Percentiles rank a stretch among this genome's conserved stretches.
These are phyloP conservation scores for Lachnellula hyalina DNA, from an alignment of 2,329 filamentous ascomycete species.

Conservation along the genomic window DNA sequence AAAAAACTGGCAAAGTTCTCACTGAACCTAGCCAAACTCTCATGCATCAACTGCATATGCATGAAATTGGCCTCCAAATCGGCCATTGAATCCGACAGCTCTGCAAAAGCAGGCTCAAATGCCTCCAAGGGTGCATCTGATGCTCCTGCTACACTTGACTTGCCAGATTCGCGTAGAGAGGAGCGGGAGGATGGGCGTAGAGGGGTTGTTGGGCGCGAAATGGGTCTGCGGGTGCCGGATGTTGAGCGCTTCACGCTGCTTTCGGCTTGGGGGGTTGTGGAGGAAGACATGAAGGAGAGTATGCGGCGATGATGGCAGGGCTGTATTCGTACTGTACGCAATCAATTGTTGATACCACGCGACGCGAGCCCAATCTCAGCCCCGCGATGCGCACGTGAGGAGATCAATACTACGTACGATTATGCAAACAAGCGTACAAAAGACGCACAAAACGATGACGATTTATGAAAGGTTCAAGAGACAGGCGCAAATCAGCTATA, in stretches of 20 bases:
- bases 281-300: conserved; percentile 20
- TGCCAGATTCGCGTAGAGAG: conserved; percentile 70
- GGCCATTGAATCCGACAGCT: conserved; percentile 88
- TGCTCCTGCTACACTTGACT: conserved; percentile 46
- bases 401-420: neutral
- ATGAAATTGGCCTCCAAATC: conserved; percentile 97
- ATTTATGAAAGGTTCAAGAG: neutral
- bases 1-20: conserved; percentile 95
- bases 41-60: conserved; percentile 95
- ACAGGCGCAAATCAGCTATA: neutral
- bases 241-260: conserved; percentile 26
- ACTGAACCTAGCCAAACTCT: conserved; percentile 85
- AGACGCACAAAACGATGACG: neutral
- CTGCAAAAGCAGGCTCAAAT: conserved; percentile 86
- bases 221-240: conserved; percentile 24
- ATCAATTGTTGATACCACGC: neutral
- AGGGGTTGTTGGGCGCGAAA: conserved; percentile 73
- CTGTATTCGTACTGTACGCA: neutral
- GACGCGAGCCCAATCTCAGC: neutral
- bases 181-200: conserved; percentile 85
- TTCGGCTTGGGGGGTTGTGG: conserved; percentile 26
- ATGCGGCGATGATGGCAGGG: neutral
- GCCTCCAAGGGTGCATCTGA: conserved; percentile 67
- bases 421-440: neutral
- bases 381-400: neutral